Base-by-base conservation (phyloP, 768 basidiomycete species). In the Leucosporidium scottii region DNA sequence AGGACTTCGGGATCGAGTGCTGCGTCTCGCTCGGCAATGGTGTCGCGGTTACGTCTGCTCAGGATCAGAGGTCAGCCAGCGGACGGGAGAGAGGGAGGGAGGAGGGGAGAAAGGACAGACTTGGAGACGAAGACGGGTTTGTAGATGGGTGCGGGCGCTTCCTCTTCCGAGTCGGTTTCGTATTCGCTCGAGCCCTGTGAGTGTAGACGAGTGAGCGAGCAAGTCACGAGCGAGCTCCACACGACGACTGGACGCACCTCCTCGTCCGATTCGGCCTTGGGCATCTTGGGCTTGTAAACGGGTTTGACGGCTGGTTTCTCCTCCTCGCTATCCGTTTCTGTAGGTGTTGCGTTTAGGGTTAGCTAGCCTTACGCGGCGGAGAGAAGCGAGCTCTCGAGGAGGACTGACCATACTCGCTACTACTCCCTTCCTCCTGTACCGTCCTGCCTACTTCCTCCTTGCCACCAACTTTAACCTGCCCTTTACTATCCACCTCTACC, bases 41-140 rank as follows among this genome's bases (percentile, higher is more conserved):
- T 93, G 73, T 78, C 66, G 13, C 66, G 67, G 48, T 74, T 73
- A 13, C 75, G 75, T 62, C 73, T 72, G 62, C 8, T 17, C 7
- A 1, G 3, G 2, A 17, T 9, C 20, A 36, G 30, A 27, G 34
- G 8, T 25, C 34, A 44, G 34, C 7, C 15, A 27, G 27, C 47
- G 50, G 3, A 47, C n/a, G 27, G 17, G 30, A 28, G 30, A 51
- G 20, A 31, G 20, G 23, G 20, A 10, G 13, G 2, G 47, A 12
- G 34, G 34, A 36, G 34, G 12, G 44, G 18, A 21, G 23, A 10
- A 6, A 4, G 47, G 13, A 79, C 87, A 66, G 76, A 93, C 93
- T 98, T 98, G 63, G 90, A 90, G 23, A 98, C 85, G 78, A 97
- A 99, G 0, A 94, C 89, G 3, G 96, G 96, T 70, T 93, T 83